Evolutionary conservation across 164 flowering plant genomes (phyloP), one percentile per base, ranked within the genome.

Genomic region (Vitis rotundifolia): DNA sequence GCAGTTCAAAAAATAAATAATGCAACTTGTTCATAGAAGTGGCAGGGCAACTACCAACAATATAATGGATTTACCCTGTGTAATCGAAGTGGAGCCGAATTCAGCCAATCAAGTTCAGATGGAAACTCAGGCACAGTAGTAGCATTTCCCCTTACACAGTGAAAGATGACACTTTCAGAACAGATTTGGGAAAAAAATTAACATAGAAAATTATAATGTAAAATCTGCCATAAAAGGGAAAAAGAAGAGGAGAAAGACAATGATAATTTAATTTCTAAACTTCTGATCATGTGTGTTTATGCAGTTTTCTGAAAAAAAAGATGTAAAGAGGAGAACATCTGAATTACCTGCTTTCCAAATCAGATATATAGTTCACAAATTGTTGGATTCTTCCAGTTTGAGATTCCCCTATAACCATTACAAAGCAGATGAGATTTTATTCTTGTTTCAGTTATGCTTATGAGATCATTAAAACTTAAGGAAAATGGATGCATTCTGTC

Each of bases 51-150:
- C 44, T 37, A 37, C 44, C 44, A 11, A 54, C n/a, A 14, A 26
- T 16, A 60, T 26, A 59, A 61, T 11, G 67, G 19, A 75, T 70
- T 81, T 89, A 92, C 99, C 92, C 83, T 77, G 65, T 71, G 75
- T 16, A 93, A 83, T 75, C 86, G 88, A 77, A 95, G 96, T 37
- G 99, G 98, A 72, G 93, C 84, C 9, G 93, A 72, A 77, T 95
- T 95, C 67, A 95, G 77, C 99, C 99, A 95, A 74, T 92, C 98
- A 75, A 92, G 97, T 75, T 85, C 85, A 68, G 92, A 61, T 62
- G 98, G 99, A 78, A 94, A 95, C 77, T 95, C 98, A 12, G 98
- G 98, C 57, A 91, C 97, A 50, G 61, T 60, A 9, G 80, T 65
- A 72, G 93, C 83, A 73, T 73, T 61, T 71, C 87, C 92, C 77